These are phyloP conservation scores for Pseudoperonospora humuli DNA, from an alignment of 352 stramenopile species.

Conservation along the genomic window DNA sequence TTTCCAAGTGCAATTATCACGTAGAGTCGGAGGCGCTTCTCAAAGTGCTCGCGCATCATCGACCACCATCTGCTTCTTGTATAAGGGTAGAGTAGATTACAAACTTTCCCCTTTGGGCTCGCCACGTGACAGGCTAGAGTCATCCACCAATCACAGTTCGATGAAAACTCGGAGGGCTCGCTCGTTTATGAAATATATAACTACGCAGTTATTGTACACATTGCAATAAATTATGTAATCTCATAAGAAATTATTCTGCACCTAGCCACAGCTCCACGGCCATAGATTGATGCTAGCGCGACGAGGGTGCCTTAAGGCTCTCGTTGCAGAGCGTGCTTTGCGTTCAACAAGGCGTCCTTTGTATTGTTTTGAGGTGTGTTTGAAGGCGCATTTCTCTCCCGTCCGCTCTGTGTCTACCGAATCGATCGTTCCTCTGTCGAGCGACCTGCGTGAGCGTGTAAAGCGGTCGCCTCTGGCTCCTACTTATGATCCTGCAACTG, in stretches of 20 bases:
- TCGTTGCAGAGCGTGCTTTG: slow-evolving; percentile 2
- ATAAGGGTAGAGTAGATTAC: no score
- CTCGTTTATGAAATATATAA: no score
- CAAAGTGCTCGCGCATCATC: no score
- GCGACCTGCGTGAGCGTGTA: slow-evolving; percentile 43
- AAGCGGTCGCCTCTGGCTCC: slow-evolving; percentile 40
- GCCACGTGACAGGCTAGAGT: no score
- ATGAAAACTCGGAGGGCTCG: no score
- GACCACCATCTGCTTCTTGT: no score
- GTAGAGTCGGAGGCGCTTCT: no score
- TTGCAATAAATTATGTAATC: no score
- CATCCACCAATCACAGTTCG: no score
- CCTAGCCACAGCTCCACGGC: neutral
- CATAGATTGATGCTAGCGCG: slow-evolving; percentile 15
- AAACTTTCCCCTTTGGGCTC: no score
- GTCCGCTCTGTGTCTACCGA: neutral
- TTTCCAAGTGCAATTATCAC: no score
- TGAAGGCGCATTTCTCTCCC: slow-evolving; percentile 2
- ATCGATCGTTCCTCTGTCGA: slow-evolving; percentile 25
- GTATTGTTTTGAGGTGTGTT: neutral
- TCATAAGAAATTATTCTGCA: neutral
- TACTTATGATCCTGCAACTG: slow-evolving; percentile 51
- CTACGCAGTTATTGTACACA: no score
- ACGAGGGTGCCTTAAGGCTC: slow-evolving; percentile 2
- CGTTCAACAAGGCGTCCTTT: slow-evolving; percentile 1